Base-by-base conservation (phyloP, 2,329 filamentous ascomycete genomes). In the Diaporthe caulivora region DNA sequence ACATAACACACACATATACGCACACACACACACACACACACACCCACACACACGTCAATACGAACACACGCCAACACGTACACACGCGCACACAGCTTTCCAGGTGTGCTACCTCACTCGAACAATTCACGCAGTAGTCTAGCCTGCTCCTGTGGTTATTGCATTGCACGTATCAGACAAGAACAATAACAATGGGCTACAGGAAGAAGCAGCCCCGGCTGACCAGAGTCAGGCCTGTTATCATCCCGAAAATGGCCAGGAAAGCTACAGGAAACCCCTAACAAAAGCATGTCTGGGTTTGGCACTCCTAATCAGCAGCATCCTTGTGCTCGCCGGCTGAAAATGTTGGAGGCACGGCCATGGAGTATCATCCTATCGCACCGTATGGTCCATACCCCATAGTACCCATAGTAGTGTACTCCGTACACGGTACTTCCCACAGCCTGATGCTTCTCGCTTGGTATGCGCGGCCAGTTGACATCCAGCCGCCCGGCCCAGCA, bases 361-460 rank as follows among this genome's bases (percentile, higher is more conserved):
- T 65, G 62, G 62, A 65, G 62, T 65, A 40, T 31, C 29, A 21
- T 18, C 62, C n/a, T 51, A 29, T 29, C 37, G 44, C 44, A 37
- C 62, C 62, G 62, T 65, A 51, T 29, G 57, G 57, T 44, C 29
- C 44, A n/a, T n/a, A 9, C 5, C 34, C 34, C 34, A 34, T 34
- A 9, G 42, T 24, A 37, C 29, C 62, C 53, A 51, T 62, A 71
- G 62, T 62, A 34, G 9, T 34, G 9, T 34, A 34, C 34, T 34
- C 34, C 34, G 34, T 34, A 60, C 57, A 71, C 44, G 34, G 68
- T 71, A 62, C 55, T 40, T 47, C 21, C 34, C 34, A 60, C 55
- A 60, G 55, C 55, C 68, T 71, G 68, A 60, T 71, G 68, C 68
- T 71, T 34, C 57, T 34, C 55, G 68, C 57, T 71, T 71, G 68